A percentile compares a stretch with the other conserved stretches of the same genome.
Conservation (phyloP, 306 rosid genomes). For the Dryas drummondii region DNA sequence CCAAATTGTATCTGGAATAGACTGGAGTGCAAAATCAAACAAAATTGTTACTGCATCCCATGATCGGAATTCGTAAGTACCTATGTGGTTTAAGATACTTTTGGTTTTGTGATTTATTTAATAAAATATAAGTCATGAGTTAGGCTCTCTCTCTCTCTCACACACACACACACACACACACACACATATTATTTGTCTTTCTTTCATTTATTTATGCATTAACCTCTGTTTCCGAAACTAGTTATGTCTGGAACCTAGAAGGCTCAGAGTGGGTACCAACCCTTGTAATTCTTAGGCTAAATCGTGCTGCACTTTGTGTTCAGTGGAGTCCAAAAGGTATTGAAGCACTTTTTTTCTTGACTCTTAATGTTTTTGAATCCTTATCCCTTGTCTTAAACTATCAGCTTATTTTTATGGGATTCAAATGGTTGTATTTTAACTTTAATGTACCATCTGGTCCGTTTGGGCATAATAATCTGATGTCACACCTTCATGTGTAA, state of each 20-base stretch:
- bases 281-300: constrained; percentile 86
- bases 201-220: not conserved
- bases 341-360: constrained; percentile 18
- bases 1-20: constrained; percentile 87
- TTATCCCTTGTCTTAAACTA: constrained; percentile 8
- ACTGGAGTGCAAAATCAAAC: constrained; percentile 87
- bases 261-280: constrained; percentile 95
- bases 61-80: constrained; percentile 96
- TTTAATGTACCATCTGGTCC: not conserved
- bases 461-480: not conserved
- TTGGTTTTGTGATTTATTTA: constrained; percentile 5
- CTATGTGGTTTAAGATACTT: constrained; percentile 28
- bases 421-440: not conserved
- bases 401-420: not conserved
- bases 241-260: constrained; percentile 97
- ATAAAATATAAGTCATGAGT: not conserved
- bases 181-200: not conserved
- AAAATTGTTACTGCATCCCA: constrained; percentile 92
- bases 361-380: constrained; percentile 6
- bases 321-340: constrained; percentile 97
- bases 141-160: not conserved
- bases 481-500: not conserved
- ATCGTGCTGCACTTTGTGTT: constrained; percentile 98
- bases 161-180: not conserved
- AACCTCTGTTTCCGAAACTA: constrained; percentile 25